These are phyloP conservation scores for Lyophyllum decastes DNA, from an alignment of 768 basidiomycete genomes.

Conservation along the genomic window DNA sequence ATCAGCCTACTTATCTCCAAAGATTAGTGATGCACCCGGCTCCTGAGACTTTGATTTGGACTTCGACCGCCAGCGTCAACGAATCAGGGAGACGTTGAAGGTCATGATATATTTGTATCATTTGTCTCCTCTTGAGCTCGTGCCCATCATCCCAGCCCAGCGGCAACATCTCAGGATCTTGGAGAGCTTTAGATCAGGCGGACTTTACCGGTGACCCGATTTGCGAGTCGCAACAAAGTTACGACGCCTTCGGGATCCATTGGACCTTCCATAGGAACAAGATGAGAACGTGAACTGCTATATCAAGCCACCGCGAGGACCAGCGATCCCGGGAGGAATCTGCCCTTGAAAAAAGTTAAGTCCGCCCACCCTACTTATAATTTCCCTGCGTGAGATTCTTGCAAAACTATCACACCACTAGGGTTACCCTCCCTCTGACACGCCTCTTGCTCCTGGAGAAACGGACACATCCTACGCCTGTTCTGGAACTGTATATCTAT, in stretches of 20 bases:
- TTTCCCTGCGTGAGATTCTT: constrained; percentile 12
- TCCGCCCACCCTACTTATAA: constrained; percentile 18
- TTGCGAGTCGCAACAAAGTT: constrained; percentile 9
- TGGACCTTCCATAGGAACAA: constrained; percentile 6
- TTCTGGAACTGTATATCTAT: not conserved
- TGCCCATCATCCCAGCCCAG: not conserved
- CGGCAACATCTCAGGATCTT: not conserved
- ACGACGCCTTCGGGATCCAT: not conserved
- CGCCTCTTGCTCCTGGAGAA: not conserved
- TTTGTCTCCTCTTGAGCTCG: not conserved
- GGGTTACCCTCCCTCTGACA: constrained; percentile 4
- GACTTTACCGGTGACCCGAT: constrained; percentile 8
- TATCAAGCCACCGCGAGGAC: constrained; percentile 14
- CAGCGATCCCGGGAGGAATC: constrained; percentile 22
- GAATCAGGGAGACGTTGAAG: not conserved
- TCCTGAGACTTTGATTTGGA: not conserved
- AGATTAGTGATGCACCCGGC: not conserved
- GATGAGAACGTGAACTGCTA: constrained; percentile 10
- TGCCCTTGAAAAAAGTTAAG: constrained; percentile 16
- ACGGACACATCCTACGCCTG: not conserved
- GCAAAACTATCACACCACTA: constrained; percentile 5
- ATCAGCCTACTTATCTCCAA: constrained; percentile 3
- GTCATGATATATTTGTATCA: too few species aligned
- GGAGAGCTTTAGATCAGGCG: not conserved
- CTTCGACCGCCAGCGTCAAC: not conserved